Evolutionary conservation across 257 asterid genomes (phyloP), one percentile per base, ranked within the genome.

Genomic region (Solanum clarkiae): DNA sequence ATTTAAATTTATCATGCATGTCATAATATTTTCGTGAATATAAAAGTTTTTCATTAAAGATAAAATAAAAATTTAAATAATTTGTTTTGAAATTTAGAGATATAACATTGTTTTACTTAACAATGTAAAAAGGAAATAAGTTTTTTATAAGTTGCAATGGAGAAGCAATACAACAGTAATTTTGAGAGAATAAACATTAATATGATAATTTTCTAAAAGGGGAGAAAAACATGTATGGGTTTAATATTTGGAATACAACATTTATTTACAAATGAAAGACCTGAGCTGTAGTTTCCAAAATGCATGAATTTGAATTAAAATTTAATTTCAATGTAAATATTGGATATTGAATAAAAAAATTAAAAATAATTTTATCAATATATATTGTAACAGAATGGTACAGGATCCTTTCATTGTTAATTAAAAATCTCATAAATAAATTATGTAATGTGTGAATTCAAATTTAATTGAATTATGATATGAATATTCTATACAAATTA

Each of bases 281-380:
- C n/a, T 29, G 12, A 29, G 32, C 13, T 32, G 32, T 13, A 63
- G 0, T 4, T 65, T 6, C 2, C 13, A 5, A 2, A 63, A 63
- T 13, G 8, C 5, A 5, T 1, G 7, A 29, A 7, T 26, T 13
- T 8, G 16, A 26, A 29, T 65, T 13, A 14, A 65, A 7, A 32
- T 14, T 6, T 0, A 14, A 1, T 3, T 14, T 7, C 7, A 29
- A 66, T 29, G 0, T 4, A 7, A 0, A 66, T 66, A 66, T 24
- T 1, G 0, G 2, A 2, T 1, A 66, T 15, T 0, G 4, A 14
- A 3, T 63, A 6, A 65, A 26, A 13, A 26, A 0, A 13, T 5
- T 24, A 11, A 0, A 24, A 63, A 63, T 63, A 63, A 63, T 63
- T 62, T 24, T 26, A 63, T 0, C 3, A 65, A 26, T 0, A 26